A percentile compares a stretch with the other conserved stretches of the same genome.
Evolutionary conservation across 768 basidiomycete genomes (phyloP).

Genomic region (Chiua virens): DNA sequence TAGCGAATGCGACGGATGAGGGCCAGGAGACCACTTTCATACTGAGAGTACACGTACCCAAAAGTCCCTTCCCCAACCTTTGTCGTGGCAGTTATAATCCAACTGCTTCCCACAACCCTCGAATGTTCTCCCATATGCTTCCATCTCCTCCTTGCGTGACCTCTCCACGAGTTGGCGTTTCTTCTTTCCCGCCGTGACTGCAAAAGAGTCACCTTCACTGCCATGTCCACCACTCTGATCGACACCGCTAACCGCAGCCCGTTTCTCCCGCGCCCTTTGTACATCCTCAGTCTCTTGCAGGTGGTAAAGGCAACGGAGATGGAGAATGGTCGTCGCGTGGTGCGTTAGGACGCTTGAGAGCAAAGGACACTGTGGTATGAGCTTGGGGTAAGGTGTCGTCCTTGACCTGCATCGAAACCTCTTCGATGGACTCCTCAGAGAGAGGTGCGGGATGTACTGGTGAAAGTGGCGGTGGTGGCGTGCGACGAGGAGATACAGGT

Average conservation of each 20-base stretch:
- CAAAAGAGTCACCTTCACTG: neutral
- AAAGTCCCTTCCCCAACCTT: slow-evolving; percentile 98
- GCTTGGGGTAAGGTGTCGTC: slow-evolving; percentile 34
- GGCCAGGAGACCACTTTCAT: slow-evolving; percentile 6
- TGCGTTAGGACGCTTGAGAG: slow-evolving; percentile 45
- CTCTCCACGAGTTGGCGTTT: slow-evolving; percentile 49
- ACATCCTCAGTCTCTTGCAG: slow-evolving; percentile 30
- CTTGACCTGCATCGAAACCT: slow-evolving; percentile 15
- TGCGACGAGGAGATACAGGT: slow-evolving; percentile 23
- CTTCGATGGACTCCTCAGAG: slow-evolving; percentile 27
- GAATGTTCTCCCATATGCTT: slow-evolving; percentile 67
- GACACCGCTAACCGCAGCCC: slow-evolving; percentile 6
- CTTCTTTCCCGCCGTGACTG: slow-evolving; percentile 17
- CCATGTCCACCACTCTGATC: slow-evolving; percentile 7
- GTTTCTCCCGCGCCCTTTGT: slow-evolving; percentile 27
- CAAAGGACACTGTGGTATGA: slow-evolving; percentile 42
- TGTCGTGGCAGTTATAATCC: slow-evolving; percentile 77
- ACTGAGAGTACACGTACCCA: slow-evolving; percentile 57
- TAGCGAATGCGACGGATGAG: slow-evolving; percentile 1
- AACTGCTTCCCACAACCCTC: slow-evolving; percentile 66
- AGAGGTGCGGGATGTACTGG: slow-evolving; percentile 31
- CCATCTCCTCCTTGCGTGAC: slow-evolving; percentile 61
- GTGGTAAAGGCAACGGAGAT: slow-evolving; percentile 34
- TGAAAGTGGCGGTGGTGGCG: slow-evolving; percentile 22
- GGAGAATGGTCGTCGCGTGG: slow-evolving; percentile 50